Percentiles rank a stretch among this genome's conserved stretches.
phyloP scores from a whole-genome alignment of 331 rosid genomes.

The Quercus tomentella region DNA sequence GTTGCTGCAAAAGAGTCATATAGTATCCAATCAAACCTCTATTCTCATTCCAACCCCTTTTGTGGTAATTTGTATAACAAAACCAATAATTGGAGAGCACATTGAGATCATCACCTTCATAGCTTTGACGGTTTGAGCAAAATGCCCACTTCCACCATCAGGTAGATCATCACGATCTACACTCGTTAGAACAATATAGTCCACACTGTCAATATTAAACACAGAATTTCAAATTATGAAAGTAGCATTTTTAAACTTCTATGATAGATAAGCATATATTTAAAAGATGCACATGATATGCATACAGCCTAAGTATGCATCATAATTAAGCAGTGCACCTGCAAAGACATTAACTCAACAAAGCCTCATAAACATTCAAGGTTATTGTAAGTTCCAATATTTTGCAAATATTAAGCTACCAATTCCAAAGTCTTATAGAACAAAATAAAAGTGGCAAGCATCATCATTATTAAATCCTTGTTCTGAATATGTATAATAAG shows the following conservation, averaged over 20 bases:
- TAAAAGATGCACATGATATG: background rate
- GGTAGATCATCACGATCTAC: conserved; percentile 97
- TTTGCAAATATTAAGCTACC: background rate
- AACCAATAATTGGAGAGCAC: background rate
- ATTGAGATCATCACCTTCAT: conserved; percentile 58
- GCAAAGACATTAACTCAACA: background rate
- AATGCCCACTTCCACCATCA: conserved; percentile 97
- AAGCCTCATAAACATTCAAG: background rate
- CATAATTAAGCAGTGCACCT: background rate
- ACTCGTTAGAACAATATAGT: conserved; percentile 89
- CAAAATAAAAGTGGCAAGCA: background rate
- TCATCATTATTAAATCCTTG: background rate
- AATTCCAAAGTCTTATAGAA: background rate
- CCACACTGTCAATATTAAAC: conserved; percentile 53
- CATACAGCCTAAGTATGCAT: no score
- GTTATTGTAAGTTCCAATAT: background rate
- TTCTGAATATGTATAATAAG: background rate
- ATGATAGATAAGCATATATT: no score
- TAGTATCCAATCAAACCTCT: background rate
- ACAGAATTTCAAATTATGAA: background rate
- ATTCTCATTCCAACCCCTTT: background rate
- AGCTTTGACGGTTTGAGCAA: conserved; percentile 83
- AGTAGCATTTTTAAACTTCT: background rate
- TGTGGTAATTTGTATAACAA: background rate
- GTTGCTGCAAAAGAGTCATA: conserved; percentile 48